Percentiles rank a stretch among this genome's conserved stretches.
Evolutionary conservation across 306 rosid species (phyloP).

Genomic region (Inga leiocalycina): DNA sequence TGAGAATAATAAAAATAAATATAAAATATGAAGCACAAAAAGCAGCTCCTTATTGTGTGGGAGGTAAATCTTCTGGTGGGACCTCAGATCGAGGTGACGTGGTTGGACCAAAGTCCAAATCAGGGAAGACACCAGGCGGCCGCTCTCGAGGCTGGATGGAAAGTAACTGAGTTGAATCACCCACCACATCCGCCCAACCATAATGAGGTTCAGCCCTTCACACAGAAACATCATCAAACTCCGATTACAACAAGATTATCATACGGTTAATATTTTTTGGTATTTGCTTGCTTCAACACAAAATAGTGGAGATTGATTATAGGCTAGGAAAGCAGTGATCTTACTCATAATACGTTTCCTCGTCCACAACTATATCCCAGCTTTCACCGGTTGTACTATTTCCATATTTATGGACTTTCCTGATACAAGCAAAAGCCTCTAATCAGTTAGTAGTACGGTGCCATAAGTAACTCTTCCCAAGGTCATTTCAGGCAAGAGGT

Average conservation of each 20-base stretch:
- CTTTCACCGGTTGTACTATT: constrained; percentile 96
- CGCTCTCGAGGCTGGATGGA: constrained; percentile 58
- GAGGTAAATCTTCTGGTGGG: constrained; percentile 46
- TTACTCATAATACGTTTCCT: constrained; percentile 98
- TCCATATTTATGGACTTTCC: constrained; percentile 98
- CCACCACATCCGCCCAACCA: constrained; percentile 82
- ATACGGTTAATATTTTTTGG: background rate
- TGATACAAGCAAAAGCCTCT: constrained; percentile 43
- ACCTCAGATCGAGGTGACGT: constrained; percentile 36
- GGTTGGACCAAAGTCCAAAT: constrained; percentile 53
- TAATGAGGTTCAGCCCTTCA: constrained; percentile 76
- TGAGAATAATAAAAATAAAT: constrained; percentile 8
- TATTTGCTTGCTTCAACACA: background rate
- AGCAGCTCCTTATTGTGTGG: constrained; percentile 38
- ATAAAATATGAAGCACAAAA: constrained; percentile 9
- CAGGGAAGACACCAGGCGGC: constrained; percentile 67
- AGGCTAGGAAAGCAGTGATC: constrained; percentile 21
- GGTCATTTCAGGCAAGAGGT: background rate
- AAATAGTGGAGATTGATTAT: background rate
- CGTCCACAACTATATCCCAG: constrained; percentile 97
- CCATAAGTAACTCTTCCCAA: background rate
- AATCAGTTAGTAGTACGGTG: constrained; percentile 22
- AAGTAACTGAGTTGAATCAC: constrained; percentile 65
- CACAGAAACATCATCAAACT: background rate
- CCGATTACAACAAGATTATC: background rate